Percentiles rank a stretch among this genome's conserved stretches.
These are phyloP conservation scores for Puya raimondii DNA, from an alignment of 176 grass and related monocot genomes.

Conservation along the genomic window DNA sequence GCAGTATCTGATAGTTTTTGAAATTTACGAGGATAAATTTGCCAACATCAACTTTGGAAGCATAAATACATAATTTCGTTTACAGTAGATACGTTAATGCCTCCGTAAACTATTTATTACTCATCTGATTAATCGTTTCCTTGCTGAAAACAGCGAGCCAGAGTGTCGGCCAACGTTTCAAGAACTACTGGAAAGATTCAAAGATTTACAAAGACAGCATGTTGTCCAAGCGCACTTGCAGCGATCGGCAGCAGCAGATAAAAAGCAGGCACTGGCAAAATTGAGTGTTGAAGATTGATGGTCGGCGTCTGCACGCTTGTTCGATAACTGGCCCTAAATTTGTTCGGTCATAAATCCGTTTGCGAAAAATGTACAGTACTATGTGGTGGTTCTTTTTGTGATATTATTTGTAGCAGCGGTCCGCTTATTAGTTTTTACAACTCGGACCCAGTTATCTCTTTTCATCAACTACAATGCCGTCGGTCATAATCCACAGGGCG, in stretches of 20 bases:
- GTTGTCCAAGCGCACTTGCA: slow-evolving; percentile 43
- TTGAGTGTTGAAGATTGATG: slow-evolving; percentile 41
- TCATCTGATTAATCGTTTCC: background rate
- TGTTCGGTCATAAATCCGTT: too few relatives aligned
- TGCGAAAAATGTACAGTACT: background rate
- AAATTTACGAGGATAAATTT: background rate
- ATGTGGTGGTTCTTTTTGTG: background rate
- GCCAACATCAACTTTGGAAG: background rate
- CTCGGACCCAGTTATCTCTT: too few relatives aligned
- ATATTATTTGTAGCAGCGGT: background rate
- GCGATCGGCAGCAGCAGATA: slow-evolving; percentile 35
- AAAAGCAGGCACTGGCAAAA: slow-evolving; percentile 22
- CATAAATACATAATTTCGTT: too few relatives aligned
- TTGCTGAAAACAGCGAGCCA: slow-evolving; percentile 44
- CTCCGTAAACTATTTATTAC: too few relatives aligned
- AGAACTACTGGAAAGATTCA: slow-evolving; percentile 64
- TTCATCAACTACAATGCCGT: too few relatives aligned
- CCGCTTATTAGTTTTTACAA: too few relatives aligned
- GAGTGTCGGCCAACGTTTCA: slow-evolving; percentile 64
- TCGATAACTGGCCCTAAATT: too few relatives aligned
- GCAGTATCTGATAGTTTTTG: background rate
- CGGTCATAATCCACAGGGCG: too few relatives aligned
- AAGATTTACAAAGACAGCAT: slow-evolving; percentile 56
- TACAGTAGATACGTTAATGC: too few relatives aligned
- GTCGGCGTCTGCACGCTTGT: background rate